Evolutionary conservation across 2,329 filamentous ascomycete species (phyloP), one percentile per base, ranked within the genome.

Genomic region (Escovopsis sp.): DNA sequence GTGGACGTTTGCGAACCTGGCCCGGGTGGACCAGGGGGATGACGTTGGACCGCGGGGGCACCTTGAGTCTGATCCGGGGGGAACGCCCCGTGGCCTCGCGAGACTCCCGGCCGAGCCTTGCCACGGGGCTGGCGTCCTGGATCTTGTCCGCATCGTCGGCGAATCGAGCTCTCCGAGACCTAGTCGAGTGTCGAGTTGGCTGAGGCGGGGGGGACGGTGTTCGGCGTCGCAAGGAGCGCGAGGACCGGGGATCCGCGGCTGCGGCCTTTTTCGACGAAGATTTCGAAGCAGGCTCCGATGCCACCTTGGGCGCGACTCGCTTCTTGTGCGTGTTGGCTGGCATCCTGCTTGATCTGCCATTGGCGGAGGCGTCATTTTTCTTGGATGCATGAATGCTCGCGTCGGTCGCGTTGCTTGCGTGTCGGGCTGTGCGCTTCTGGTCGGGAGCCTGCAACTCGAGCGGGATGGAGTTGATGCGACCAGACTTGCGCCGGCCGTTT

Each of bases 401-500:
- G 55, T 46, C 53, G 42, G 48, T 63, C 53, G 40, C 56, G 47
- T 44, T 38, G 18, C 59, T 59, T 10, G 28, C 28, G 43, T 67
- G 63, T 48, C 74, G 64, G 2, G 72, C 75, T 46, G 68, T 60
- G 42, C 73, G 67, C 50, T 71, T 76, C 41, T 64, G 63, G 38
- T 59, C 63, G 12, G 68, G 63, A 19, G 35, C 15, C 15, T 18
- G 35, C 35, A 36, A 10, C 46, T 71, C 68, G 36, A 73, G 51
- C 47, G 78, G 73, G 28, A 72, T 47, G 15, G 74, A 73, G 54
- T 82, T 81, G 53, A 77, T 75, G 47, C 78, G 72, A 35, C 76
- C 76, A 19, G 78, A 82, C 54, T 78, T 80, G 46, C 78, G 72
- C 48, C 72, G 72, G 39, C 84, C 85, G 73, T 72, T 83, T 64